phyloP scores from a whole-genome alignment of 2,329 filamentous ascomycete species.

The Venturia asperata region DNA sequence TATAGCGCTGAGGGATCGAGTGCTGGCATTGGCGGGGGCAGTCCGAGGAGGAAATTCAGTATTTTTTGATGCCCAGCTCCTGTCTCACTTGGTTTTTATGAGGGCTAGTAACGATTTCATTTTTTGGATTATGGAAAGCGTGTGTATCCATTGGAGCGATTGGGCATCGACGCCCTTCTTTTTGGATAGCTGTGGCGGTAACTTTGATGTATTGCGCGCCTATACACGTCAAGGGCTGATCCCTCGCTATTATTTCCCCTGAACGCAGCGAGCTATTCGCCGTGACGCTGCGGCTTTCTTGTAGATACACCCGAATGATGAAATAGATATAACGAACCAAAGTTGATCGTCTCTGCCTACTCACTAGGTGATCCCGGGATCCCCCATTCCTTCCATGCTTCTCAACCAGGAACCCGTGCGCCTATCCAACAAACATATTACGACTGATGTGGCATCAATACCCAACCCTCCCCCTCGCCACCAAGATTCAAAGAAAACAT shows the following conservation, averaged over 20 bases:
- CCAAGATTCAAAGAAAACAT: too few species aligned
- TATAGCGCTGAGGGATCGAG: constrained; percentile 33
- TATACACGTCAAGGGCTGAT: background rate
- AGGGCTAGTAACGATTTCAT: background rate
- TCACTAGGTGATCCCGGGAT: too few species aligned
- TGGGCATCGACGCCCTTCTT: background rate
- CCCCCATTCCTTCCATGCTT: too few species aligned
- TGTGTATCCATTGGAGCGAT: background rate
- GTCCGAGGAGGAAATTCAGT: constrained; percentile 18
- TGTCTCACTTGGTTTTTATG: too few species aligned
- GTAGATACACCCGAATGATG: too few species aligned
- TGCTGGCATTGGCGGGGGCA: constrained; percentile 19
- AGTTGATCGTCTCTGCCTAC: too few species aligned
- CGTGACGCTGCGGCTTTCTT: too few species aligned
- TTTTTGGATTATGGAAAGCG: background rate
- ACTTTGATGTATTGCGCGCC: background rate
- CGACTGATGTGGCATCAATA: too few species aligned
- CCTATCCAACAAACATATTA: too few species aligned
- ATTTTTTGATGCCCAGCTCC: constrained; percentile 7
- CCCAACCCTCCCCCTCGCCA: too few species aligned
- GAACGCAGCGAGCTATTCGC: background rate
- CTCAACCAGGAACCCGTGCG: too few species aligned
- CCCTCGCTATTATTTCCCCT: background rate
- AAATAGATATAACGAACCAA: too few species aligned
- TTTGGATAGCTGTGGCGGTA: background rate